phyloP scores from a whole-genome alignment of 2,329 filamentous ascomycete genomes.

The Dryadomyces sulphureus region DNA sequence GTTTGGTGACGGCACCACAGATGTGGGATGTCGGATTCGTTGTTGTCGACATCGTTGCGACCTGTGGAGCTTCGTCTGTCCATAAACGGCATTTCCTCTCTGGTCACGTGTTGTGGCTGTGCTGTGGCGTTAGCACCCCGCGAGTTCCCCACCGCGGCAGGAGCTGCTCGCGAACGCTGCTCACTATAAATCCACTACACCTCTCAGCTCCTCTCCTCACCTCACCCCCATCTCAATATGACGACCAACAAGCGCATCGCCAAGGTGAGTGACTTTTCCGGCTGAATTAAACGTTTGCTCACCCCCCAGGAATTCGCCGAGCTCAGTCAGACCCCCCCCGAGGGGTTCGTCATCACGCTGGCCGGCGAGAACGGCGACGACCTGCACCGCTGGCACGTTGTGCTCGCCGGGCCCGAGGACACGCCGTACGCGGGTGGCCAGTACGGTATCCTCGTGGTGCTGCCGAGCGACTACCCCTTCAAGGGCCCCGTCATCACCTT shows the following conservation, averaged over 20 bases:
- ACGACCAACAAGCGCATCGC: conserved; percentile 19
- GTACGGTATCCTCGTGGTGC: conserved; percentile 57
- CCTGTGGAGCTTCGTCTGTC: too few species aligned
- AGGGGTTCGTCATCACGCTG: conserved; percentile 31
- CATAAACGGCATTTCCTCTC: too few species aligned
- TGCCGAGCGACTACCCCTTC: conserved; percentile 79
- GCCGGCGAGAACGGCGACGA: conserved; percentile 28
- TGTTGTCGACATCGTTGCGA: too few species aligned
- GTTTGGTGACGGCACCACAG: too few species aligned
- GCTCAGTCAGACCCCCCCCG: conserved; percentile 30
- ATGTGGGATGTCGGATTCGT: too few species aligned
- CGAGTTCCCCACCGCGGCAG: too few species aligned
- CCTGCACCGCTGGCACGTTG: conserved; percentile 38
- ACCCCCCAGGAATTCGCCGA: conserved; percentile 35
- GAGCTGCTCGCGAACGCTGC: too few species aligned
- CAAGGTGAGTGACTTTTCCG: conserved; percentile 5
- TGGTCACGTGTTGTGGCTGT: too few species aligned
- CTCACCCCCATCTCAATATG: conserved; percentile 17
- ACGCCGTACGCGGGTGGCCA: conserved; percentile 47
- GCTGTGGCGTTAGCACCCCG: neutral
- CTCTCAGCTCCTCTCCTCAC: neutral
- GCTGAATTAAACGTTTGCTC: neutral
- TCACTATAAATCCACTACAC: too few species aligned
- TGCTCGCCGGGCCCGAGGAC: conserved; percentile 27
- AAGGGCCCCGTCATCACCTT: conserved; percentile 71